Evolutionary conservation across 345 rosid genomes (phyloP).

Genomic region (Heritiera fomes): DNA sequence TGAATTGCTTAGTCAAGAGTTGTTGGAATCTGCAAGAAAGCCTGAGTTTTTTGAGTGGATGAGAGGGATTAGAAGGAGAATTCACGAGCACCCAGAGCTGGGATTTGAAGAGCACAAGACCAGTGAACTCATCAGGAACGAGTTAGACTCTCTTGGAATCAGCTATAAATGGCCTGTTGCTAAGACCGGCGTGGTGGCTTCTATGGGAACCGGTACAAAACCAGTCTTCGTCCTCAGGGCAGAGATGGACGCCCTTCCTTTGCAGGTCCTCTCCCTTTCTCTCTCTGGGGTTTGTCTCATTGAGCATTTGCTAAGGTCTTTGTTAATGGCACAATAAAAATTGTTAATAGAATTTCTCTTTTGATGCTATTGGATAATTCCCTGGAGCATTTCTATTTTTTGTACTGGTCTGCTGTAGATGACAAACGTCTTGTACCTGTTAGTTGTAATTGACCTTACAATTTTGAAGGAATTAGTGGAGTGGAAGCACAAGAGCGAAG

Average conservation of each 20-base stretch:
- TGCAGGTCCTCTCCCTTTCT: slow-evolving; percentile 47
- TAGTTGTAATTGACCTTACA: neutral
- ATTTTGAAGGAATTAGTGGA: slow-evolving; percentile 61
- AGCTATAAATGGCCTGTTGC: slow-evolving; percentile 69
- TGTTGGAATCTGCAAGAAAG: slow-evolving; percentile 51
- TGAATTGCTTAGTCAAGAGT: slow-evolving; percentile 31
- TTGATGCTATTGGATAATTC: neutral
- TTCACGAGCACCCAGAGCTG: slow-evolving; percentile 64
- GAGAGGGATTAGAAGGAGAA: slow-evolving; percentile 56
- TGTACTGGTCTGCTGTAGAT: neutral
- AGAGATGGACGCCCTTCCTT: slow-evolving; percentile 77
- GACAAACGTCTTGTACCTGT: neutral
- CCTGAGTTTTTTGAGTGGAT: slow-evolving; percentile 63
- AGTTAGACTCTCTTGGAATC: slow-evolving; percentile 62
- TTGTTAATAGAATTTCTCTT: neutral
- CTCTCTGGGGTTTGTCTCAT: too few relatives aligned
- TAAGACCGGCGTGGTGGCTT: slow-evolving; percentile 63
- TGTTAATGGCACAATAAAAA: too few relatives aligned
- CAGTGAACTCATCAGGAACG: slow-evolving; percentile 52
- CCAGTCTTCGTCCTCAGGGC: slow-evolving; percentile 70
- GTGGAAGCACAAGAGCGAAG: slow-evolving; percentile 68
- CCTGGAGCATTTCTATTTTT: neutral
- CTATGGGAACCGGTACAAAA: slow-evolving; percentile 49
- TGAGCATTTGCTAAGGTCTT: neutral
- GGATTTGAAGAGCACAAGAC: slow-evolving; percentile 72